Percentiles rank a stretch among this genome's conserved stretches.
Conservation (phyloP, 495 filamentous ascomycete genomes). For the Aspergillus steynii region DNA sequence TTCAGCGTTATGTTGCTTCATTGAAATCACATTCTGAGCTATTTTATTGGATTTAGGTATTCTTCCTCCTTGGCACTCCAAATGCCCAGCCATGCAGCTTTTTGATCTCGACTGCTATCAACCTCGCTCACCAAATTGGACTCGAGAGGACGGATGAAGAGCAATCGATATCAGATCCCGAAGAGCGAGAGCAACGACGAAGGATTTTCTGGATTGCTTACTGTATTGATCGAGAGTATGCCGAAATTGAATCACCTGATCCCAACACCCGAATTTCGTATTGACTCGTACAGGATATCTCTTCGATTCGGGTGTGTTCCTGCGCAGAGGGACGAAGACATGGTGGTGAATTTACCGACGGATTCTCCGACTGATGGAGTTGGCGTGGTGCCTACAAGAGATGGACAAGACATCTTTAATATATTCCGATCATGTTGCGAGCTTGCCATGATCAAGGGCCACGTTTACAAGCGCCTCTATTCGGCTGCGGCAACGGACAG, state of each 20-base stretch:
- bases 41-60: constrained; percentile 5
- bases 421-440: constrained; percentile 17
- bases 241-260: background rate
- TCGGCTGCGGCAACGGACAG: constrained; percentile 15
- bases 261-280: background rate
- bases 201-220: constrained; percentile 24
- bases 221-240: constrained; percentile 24
- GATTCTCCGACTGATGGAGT: constrained; percentile 1
- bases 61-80: constrained; percentile 16
- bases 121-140: constrained; percentile 17
- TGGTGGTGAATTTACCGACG: constrained; percentile 13
- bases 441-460: constrained; percentile 19
- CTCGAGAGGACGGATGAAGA: constrained; percentile 5
- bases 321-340: constrained; percentile 18
- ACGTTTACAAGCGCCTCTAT: constrained; percentile 20
- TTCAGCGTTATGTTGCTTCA: background rate
- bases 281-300: constrained; percentile 18
- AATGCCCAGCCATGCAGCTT: constrained; percentile 19
- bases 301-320: constrained; percentile 19
- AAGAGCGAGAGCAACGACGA: constrained; percentile 14
- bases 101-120: constrained; percentile 20
- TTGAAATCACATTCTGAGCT: background rate
- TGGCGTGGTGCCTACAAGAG: constrained; percentile 9
- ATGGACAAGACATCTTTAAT: constrained; percentile 11
- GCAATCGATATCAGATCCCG: background rate